These are phyloP conservation scores for Adansonia rubrostipa DNA, from an alignment of 441 rosid genomes.

Conservation along the genomic window DNA sequence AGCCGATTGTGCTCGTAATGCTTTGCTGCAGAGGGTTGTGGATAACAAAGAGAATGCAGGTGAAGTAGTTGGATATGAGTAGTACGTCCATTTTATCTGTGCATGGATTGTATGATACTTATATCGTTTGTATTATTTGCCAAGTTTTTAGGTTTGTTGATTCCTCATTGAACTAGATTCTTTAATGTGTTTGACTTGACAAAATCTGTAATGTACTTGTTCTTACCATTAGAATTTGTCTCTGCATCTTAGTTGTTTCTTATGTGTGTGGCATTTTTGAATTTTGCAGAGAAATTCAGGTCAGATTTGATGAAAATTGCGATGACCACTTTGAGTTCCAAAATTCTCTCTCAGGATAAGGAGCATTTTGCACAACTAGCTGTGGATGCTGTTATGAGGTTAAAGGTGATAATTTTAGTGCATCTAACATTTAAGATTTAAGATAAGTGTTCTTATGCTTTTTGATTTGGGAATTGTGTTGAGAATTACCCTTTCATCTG, in stretches of 20 bases:
- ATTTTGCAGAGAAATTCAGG: slow-evolving; percentile 76
- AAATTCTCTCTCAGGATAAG: slow-evolving; percentile 91
- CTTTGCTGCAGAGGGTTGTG: slow-evolving; percentile 66
- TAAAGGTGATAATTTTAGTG: slow-evolving; percentile 56
- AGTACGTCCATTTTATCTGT: background rate
- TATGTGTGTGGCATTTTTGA: slow-evolving; percentile 75
- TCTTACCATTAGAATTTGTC: background rate
- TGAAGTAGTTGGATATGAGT: slow-evolving; percentile 26
- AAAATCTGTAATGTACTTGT: background rate
- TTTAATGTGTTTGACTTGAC: background rate
- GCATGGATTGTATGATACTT: background rate
- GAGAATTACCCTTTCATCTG: background rate
- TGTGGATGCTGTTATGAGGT: slow-evolving; percentile 93
- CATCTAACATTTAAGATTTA: background rate
- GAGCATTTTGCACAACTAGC: slow-evolving; percentile 90
- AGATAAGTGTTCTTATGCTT: background rate
- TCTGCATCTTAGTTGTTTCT: slow-evolving; percentile 36
- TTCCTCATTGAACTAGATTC: background rate
- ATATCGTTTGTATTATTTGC: background rate
- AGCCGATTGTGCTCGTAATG: slow-evolving; percentile 87
- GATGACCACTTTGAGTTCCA: slow-evolving; percentile 88
- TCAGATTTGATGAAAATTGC: slow-evolving; percentile 90
- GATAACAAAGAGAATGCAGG: slow-evolving; percentile 92
- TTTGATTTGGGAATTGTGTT: background rate
- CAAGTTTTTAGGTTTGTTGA: background rate